Conservation (phyloP, 352 stramenopile genomes). For the Hyaloperonospora arabidopsidis region DNA sequence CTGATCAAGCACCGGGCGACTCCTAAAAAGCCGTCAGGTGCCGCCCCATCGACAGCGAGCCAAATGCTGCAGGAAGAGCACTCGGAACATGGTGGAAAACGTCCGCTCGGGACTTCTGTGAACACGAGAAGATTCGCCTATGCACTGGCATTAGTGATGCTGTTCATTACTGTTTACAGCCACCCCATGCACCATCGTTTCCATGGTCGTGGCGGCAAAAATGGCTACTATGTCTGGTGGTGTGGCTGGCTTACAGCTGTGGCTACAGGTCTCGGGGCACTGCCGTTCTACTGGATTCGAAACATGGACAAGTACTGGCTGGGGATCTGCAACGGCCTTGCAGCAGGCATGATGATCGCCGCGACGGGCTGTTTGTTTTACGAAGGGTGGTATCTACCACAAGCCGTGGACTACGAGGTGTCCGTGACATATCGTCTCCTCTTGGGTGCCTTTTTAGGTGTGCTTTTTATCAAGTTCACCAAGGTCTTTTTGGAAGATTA, state of each 20-base stretch:
- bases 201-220: conserved; percentile 37
- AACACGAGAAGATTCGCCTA: conserved; percentile 31
- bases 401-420: conserved; percentile 60
- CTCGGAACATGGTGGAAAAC: conserved; percentile 10
- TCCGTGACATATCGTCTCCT: conserved; percentile 72
- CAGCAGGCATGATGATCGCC: conserved; percentile 97
- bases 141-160: conserved; percentile 37
- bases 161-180: conserved; percentile 61
- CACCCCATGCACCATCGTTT: conserved; percentile 31
- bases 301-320: conserved; percentile 92
- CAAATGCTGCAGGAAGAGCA: conserved; percentile 2
- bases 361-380: conserved; percentile 92
- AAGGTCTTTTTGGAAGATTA: conserved; percentile 92
- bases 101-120: conserved; percentile 10
- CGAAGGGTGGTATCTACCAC: conserved; percentile 86
- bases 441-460: conserved; percentile 85
- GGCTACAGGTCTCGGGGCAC: conserved; percentile 89
- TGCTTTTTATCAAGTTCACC: conserved; percentile 95
- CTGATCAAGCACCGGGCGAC: too few relatives aligned
- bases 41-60: too few relatives aligned
- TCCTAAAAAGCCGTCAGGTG: too few relatives aligned
- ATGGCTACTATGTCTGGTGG: conserved; percentile 91
- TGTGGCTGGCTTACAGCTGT: conserved; percentile 97
- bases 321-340: conserved; percentile 91
- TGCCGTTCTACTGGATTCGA: conserved; percentile 92